Evolutionary conservation across 2,329 filamentous ascomycete species (phyloP).

Genomic region (Arachnopeziza araneosa): DNA sequence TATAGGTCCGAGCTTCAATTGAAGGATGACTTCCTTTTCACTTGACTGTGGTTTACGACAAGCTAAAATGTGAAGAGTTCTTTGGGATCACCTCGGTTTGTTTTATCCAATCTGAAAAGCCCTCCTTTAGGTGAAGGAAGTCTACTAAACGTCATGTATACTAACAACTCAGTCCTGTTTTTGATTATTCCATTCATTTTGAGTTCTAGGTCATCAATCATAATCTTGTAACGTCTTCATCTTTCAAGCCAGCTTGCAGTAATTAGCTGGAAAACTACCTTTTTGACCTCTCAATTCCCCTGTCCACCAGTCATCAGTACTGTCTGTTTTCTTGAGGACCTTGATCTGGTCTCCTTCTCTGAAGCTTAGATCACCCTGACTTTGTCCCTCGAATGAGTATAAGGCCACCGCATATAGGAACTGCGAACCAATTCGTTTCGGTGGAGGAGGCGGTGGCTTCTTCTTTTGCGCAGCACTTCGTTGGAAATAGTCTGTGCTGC

Average conservation of each 20-base stretch:
- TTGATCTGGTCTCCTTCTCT: slow-evolving; percentile 71
- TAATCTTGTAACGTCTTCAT: neutral
- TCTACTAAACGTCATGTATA: neutral
- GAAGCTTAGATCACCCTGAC: slow-evolving; percentile 66
- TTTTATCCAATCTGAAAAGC: neutral
- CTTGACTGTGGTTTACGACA: no score
- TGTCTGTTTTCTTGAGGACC: slow-evolving; percentile 72
- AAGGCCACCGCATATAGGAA: slow-evolving; percentile 54
- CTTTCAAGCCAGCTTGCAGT: slow-evolving; percentile 47
- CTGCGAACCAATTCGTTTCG: slow-evolving; percentile 48
- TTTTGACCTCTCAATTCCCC: slow-evolving; percentile 64
- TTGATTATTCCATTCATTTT: neutral
- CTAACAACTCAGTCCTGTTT: neutral
- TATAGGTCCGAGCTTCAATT: no score
- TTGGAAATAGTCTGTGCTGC: slow-evolving; percentile 29
- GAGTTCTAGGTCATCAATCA: neutral
- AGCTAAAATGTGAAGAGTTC: no score
- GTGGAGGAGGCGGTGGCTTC: slow-evolving; percentile 65
- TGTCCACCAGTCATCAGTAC: slow-evolving; percentile 83
- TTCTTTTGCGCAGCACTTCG: slow-evolving; percentile 50
- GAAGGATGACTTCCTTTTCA: no score
- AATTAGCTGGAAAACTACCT: slow-evolving; percentile 80
- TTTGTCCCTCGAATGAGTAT: slow-evolving; percentile 69
- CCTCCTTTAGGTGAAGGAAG: neutral
- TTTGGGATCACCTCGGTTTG: no score